A percentile compares a stretch with the other conserved stretches of the same genome.
Conservation (phyloP, 139 green algal genomes). For the Dunaliella primolecta region DNA sequence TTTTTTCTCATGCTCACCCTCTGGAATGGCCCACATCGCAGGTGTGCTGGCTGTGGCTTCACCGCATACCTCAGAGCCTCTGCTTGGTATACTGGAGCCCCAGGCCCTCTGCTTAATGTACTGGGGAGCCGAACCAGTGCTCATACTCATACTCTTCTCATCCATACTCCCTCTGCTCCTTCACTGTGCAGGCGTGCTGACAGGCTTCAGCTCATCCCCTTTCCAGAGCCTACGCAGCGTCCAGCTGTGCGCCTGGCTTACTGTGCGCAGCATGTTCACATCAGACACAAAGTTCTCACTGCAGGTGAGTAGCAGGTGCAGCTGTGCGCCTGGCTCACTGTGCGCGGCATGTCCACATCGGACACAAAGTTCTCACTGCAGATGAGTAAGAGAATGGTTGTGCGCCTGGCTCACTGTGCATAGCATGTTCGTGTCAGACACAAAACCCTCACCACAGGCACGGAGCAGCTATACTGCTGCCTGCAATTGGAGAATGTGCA, state of each 20-base stretch:
- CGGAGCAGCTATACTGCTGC: no score
- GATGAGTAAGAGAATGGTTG: conserved; percentile 48
- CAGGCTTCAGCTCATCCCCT: conserved; percentile 32
- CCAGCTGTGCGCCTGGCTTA: conserved; percentile 69
- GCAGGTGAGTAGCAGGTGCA: conserved; percentile 50
- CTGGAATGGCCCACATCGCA: no score
- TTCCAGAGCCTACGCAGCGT: conserved; percentile 48
- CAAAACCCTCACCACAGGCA: conserved; percentile 52
- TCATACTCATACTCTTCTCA: no score
- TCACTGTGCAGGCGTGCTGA: not conserved
- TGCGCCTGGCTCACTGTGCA: conserved; percentile 68
- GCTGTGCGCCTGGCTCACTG: conserved; percentile 65
- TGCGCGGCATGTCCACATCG: conserved; percentile 67
- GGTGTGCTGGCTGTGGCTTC: no score
- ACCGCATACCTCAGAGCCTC: no score
- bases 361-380: conserved; percentile 55
- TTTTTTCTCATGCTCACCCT: no score
- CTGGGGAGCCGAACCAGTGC: no score
- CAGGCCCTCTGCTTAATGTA: no score
- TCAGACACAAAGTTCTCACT: conserved; percentile 57
- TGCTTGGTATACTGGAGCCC: no score
- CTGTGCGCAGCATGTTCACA: conserved; percentile 67
- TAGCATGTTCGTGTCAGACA: conserved; percentile 65
- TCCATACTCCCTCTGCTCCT: no score
- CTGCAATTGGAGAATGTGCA: no score